phyloP scores from a whole-genome alignment of 805 yeast species.

The Metschnikowia sp. region DNA sequence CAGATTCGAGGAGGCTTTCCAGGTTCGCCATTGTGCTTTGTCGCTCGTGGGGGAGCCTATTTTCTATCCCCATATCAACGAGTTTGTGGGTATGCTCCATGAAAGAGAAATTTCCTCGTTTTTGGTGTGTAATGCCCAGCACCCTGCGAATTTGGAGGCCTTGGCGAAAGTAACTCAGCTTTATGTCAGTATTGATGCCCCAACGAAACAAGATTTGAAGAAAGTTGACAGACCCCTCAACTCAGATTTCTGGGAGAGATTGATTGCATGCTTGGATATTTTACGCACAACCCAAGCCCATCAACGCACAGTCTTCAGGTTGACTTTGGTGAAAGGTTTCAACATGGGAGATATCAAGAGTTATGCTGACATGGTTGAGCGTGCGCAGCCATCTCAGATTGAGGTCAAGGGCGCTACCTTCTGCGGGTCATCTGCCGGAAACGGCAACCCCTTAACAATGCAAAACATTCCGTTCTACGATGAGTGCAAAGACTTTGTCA shows the following conservation, averaged over 20 bases:
- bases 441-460: slow-evolving; percentile 90
- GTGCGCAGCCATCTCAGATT: slow-evolving; percentile 80
- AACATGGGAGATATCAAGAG: slow-evolving; percentile 77
- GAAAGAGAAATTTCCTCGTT: slow-evolving; percentile 78
- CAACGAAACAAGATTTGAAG: slow-evolving; percentile 76
- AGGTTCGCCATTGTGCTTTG: slow-evolving; percentile 86
- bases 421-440: slow-evolving; percentile 82
- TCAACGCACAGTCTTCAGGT: slow-evolving; percentile 87
- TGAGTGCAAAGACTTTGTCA: slow-evolving; percentile 78
- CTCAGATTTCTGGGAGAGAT: slow-evolving; percentile 90
- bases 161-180: slow-evolving; percentile 81
- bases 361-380: slow-evolving; percentile 81
- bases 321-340: slow-evolving; percentile 89
- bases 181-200: slow-evolving; percentile 91
- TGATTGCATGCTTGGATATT: slow-evolving; percentile 76
- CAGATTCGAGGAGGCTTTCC: slow-evolving; percentile 86
- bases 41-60: slow-evolving; percentile 95
- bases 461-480: slow-evolving; percentile 93
- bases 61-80: slow-evolving; percentile 86
- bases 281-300: slow-evolving; percentile 66
- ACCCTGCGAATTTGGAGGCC: slow-evolving; percentile 74
- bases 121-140: slow-evolving; percentile 93
- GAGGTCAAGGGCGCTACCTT: slow-evolving; percentile 95
- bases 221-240: slow-evolving; percentile 85
- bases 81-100: slow-evolving; percentile 77